Percentiles rank a stretch among this genome's conserved stretches.
These are phyloP conservation scores for Spiromastix sp. DNA, from an alignment of 2,329 filamentous ascomycete species.

Conservation along the genomic window DNA sequence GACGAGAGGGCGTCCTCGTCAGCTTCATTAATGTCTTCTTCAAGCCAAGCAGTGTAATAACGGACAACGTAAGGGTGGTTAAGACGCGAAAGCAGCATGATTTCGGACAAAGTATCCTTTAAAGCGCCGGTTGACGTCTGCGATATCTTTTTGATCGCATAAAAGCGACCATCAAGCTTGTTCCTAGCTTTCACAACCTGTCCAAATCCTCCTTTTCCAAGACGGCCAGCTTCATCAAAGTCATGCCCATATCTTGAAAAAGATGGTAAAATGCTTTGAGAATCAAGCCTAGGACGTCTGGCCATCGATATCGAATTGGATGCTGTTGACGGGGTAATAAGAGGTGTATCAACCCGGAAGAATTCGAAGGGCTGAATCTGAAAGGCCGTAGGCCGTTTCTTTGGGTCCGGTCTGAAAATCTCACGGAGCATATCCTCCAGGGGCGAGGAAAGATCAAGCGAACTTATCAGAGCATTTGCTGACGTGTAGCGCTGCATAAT, in stretches of 20 bases:
- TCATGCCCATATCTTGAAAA: conserved; percentile 76
- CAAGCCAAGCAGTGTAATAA: conserved; percentile 93
- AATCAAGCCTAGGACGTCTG: conserved; percentile 52
- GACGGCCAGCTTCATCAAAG: conserved; percentile 77
- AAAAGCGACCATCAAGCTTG: conserved; percentile 85
- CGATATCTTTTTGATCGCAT: conserved; percentile 93
- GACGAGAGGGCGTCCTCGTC: conserved; percentile 34
- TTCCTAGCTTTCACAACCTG: conserved; percentile 93
- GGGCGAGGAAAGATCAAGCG: conserved; percentile 60
- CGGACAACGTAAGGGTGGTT: conserved; percentile 83
- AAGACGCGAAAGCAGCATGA: conserved; percentile 79
- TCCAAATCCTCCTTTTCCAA: conserved; percentile 91
- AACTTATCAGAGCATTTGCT: conserved; percentile 61
- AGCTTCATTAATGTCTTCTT: conserved; percentile 45
- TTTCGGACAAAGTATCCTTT: conserved; percentile 63
- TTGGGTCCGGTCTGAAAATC: conserved; percentile 75
- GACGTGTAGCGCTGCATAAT: conserved; percentile 68
- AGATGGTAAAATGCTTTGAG: conserved; percentile 42
- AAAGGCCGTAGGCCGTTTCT: conserved; percentile 76
- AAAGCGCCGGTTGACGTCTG: conserved; percentile 60
- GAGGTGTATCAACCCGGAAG: conserved; percentile 30
- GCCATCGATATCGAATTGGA: conserved; percentile 32
- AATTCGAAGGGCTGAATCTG: conserved; percentile 49
- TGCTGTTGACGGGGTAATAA: conserved; percentile 28
- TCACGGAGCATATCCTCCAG: conserved; percentile 71